Evolutionary conservation across 192 early-diverging fungal genomes (phyloP), one percentile per base, ranked within the genome.

Genomic region (Jimgerdemannia lactiflua): DNA sequence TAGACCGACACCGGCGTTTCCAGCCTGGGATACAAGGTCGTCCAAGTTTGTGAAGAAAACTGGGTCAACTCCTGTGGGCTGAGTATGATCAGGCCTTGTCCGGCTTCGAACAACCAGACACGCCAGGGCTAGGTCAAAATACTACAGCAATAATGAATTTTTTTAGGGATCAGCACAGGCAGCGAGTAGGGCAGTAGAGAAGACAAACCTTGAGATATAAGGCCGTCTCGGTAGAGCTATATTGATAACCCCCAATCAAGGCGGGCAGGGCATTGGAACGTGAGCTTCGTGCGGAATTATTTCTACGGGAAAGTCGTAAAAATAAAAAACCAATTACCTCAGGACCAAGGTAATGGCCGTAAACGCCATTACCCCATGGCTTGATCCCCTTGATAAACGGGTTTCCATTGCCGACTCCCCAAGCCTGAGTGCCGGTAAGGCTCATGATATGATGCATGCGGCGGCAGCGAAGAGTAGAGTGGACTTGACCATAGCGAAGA

Each of bases 81-180:
- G 67, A 39, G 7, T 9, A 68, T 68, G 40, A 9, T 41, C 67
- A 68, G 18, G 19, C 67, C 67, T 68, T 68, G 67, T 9, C 2
- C 6, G 40, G 67, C 67, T 68, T 68, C 67, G 19, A 68, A 68
- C 67, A 68, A 9, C 67, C 67, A 67, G 19, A 67, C 4, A 67
- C 67, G 67, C 67, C 6, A 68, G 18, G 19, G 40, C 19, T 59
- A 59, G 49, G 49, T 6, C 2, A 59, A 14, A 59, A 6, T 10
- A 59, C 0, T 59, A 59, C 14, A 6, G 29, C 29, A 29, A 29
- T 59, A 59, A 10, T 59, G 2, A 59, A 59, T 6, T 59, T 0
- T 59, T 59, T 59, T 6, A 59, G 6, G 49, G 49, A 0, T n/a
- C n/a, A n/a, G n/a, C n/a, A n/a, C n/a, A n/a, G n/a, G n/a, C n/a